Evolutionary conservation across 805 yeast genomes (phyloP), one percentile per base, ranked within the genome.

Genomic region (Zygoascus tannicola): DNA sequence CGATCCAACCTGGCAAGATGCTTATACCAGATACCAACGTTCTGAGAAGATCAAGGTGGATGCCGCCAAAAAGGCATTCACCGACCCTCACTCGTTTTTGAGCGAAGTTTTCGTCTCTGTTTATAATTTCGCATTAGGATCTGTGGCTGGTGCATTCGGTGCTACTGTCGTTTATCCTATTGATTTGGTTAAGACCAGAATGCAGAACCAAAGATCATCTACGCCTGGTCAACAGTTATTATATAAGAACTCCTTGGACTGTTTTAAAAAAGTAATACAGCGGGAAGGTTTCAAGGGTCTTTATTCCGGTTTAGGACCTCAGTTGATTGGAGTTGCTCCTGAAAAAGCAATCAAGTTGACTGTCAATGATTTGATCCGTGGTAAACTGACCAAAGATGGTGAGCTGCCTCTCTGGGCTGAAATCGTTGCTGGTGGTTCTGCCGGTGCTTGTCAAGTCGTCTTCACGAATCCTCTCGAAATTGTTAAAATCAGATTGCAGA

Each of bases 111-210:
- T 90, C 50, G 94, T 85, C 58, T 85, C 95, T 5, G 72, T 81
- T 44, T 85, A 88, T 65, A 86, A 94, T 47, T 90, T 90, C 64
- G 67, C 83, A 23, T 69, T 90, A 47, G 98, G 98, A 15, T 86
- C 97, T 3, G 73, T 88, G 41, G 97, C 98, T 26, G 98, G 98
- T 47, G 92, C 96, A 55, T 79, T 90, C 64, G 98, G 98, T 50
- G 97, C 98, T n/a, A 85, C 96, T 4, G 85, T 83, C 14, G 98
- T 90, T 36, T 90, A 90, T 62, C 98, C 98, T 26, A 92, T 92
- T 53, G 98, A 90, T 66, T 71, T 92, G 61, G 87, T 90, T 51
- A 90, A 90, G 67, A 90, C 98, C 4, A 78, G 97, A 63, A 86
- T 90, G 94, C 98, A 90, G 67, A 94, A 94, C 49, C 97, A 90